A percentile compares a stretch with the other conserved stretches of the same genome.
phyloP scores from a whole-genome alignment of 768 basidiomycete species.

The Boletus rubropictus region DNA sequence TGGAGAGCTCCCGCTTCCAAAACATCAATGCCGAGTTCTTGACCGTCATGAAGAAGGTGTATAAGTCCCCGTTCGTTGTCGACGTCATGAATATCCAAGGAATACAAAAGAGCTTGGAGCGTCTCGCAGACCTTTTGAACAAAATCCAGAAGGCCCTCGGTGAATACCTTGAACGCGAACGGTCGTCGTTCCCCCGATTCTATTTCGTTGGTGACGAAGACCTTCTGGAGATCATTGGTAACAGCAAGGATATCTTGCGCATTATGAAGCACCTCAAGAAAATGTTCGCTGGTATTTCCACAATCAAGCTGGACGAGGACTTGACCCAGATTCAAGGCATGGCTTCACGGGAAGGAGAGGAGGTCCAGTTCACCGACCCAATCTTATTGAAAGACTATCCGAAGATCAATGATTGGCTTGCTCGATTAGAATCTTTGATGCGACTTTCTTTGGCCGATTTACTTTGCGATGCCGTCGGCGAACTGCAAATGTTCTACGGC shows the following conservation, averaged over 20 bases:
- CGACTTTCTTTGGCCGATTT: slow-evolving; percentile 78
- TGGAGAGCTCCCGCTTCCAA: slow-evolving; percentile 95
- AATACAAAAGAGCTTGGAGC: slow-evolving; percentile 96
- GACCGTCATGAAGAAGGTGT: slow-evolving; percentile 98
- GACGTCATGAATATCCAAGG: slow-evolving; percentile 96
- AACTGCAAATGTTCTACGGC: slow-evolving; percentile 78
- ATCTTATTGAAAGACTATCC: slow-evolving; percentile 89
- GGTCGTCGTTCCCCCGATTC: slow-evolving; percentile 97
- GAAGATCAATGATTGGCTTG: slow-evolving; percentile 98
- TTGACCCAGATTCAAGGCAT: slow-evolving; percentile 86
- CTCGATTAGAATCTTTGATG: slow-evolving; percentile 90
- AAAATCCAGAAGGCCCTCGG: slow-evolving; percentile 99
- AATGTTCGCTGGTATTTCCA: slow-evolving; percentile 98
- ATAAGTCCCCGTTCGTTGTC: slow-evolving; percentile 96
- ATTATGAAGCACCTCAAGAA: slow-evolving; percentile 99
- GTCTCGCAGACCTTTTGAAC: slow-evolving; percentile 89
- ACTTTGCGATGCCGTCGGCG: slow-evolving; percentile 71
- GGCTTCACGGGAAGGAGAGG: slow-evolving; percentile 94
- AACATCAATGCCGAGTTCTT: slow-evolving; percentile 99
- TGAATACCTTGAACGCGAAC: slow-evolving; percentile 96
- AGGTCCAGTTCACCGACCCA: slow-evolving; percentile 76
- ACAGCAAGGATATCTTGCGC: slow-evolving; percentile 96
- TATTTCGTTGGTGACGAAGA: slow-evolving; percentile 99
- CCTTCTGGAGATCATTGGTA: slow-evolving; percentile 96
- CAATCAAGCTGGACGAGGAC: slow-evolving; percentile 82